Evolutionary conservation across 805 yeast species (phyloP).

Genomic region (Metschnikowia lachancei): DNA sequence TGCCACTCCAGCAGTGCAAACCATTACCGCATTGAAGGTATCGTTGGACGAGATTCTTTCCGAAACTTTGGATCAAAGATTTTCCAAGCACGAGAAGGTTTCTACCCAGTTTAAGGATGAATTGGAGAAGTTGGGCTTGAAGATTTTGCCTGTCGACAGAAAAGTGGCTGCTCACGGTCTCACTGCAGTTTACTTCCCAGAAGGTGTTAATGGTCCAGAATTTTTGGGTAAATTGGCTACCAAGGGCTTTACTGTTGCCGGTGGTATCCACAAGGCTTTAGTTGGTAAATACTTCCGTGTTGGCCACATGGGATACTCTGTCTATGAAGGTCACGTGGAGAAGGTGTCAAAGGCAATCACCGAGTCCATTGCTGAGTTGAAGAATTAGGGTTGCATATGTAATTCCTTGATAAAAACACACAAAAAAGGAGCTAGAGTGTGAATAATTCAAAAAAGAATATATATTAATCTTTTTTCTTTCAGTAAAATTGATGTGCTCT

Average conservation of each 20-base stretch:
- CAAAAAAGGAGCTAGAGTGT: too few relatives aligned
- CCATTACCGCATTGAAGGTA: conserved; percentile 73
- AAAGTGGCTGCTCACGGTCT: conserved; percentile 80
- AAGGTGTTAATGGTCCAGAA: conserved; percentile 65
- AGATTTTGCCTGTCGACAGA: conserved; percentile 60
- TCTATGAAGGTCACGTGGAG: conserved; percentile 43
- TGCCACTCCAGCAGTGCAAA: conserved; percentile 96
- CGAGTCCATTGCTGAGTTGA: conserved; percentile 23
- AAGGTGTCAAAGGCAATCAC: conserved; percentile 32
- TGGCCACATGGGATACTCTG: conserved; percentile 92
- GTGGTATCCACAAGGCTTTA: conserved; percentile 83
- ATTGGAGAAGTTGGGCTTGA: conserved; percentile 58
- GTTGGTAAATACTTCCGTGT: conserved; percentile 83
- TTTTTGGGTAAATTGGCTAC: conserved; percentile 55
- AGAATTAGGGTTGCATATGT: conserved; percentile 5
- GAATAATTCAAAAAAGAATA: background rate
- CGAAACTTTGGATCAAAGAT: conserved; percentile 53
- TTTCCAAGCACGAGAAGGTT: conserved; percentile 58
- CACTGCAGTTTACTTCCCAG: conserved; percentile 81
- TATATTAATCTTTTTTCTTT: too few relatives aligned
- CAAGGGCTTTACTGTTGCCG: conserved; percentile 77
- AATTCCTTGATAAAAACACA: too few relatives aligned
- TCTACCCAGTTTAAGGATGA: conserved; percentile 64
- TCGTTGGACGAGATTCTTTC: conserved; percentile 71
- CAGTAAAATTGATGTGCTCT: too few relatives aligned